Percentiles rank a stretch among this genome's conserved stretches.
These are phyloP conservation scores for Erodium moschatum DNA, from an alignment of 441 rosid species.

Conservation along the genomic window DNA sequence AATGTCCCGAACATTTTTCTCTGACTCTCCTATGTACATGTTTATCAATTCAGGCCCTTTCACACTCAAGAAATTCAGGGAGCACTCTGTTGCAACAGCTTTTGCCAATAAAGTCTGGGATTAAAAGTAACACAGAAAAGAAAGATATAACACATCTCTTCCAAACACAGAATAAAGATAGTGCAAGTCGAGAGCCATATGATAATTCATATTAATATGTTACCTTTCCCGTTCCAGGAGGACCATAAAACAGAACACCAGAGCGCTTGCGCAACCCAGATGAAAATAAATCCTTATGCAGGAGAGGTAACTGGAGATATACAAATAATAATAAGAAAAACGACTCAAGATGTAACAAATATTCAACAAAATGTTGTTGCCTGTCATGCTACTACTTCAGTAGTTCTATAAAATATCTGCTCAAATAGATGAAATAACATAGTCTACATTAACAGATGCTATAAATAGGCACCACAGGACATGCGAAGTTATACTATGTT, in stretches of 20 bases:
- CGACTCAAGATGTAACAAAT: background rate
- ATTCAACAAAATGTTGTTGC: too few relatives aligned
- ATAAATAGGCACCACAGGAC: background rate
- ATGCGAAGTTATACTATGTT: slow-evolving; percentile 1
- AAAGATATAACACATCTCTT: slow-evolving; percentile 6
- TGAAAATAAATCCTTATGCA: slow-evolving; percentile 92
- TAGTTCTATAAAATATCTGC: background rate
- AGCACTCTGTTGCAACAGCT: slow-evolving; percentile 98
- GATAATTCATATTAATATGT: slow-evolving; percentile 17
- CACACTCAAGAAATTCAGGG: slow-evolving; percentile 86
- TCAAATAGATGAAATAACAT: background rate
- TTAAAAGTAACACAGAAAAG: slow-evolving; percentile 23
- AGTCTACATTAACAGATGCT: background rate
- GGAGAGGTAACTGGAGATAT: slow-evolving; percentile 61
- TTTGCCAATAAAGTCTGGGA: slow-evolving; percentile 82
- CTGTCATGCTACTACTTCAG: background rate
- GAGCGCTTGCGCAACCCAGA: slow-evolving; percentile 94
- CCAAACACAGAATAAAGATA: slow-evolving; percentile 13
- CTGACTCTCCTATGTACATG: slow-evolving; percentile 98
- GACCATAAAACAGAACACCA: slow-evolving; percentile 95
- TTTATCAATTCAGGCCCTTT: slow-evolving; percentile 96
- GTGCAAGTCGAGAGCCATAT: slow-evolving; percentile 14
- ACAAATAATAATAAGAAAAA: slow-evolving; percentile 13
- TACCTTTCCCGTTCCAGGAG: slow-evolving; percentile 98
- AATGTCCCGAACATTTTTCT: slow-evolving; percentile 87